phyloP scores from a whole-genome alignment of 2,329 filamentous ascomycete species.

The Trichoderma simmonsii region DNA sequence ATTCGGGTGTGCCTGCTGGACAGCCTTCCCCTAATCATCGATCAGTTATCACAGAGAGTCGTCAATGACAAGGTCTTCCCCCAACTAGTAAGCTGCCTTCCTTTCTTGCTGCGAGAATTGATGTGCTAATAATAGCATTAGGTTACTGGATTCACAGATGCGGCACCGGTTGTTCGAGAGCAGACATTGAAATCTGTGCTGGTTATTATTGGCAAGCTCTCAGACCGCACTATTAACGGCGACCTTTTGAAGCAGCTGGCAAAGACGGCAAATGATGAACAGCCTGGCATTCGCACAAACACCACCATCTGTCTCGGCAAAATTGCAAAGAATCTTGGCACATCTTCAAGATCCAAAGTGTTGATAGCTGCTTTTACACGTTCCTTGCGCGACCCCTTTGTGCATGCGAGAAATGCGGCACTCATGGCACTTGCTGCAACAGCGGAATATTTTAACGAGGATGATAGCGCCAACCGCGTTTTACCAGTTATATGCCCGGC shows the following conservation, averaged over 20 bases:
- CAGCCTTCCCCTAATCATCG: constrained; percentile 86
- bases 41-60: constrained; percentile 78
- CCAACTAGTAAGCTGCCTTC: constrained; percentile 62
- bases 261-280: constrained; percentile 95
- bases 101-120: not conserved
- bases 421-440: constrained; percentile 84
- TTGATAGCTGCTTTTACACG: constrained; percentile 88
- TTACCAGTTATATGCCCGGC: constrained; percentile 80
- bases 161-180: constrained; percentile 87
- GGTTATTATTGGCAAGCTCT: constrained; percentile 81
- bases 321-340: constrained; percentile 84
- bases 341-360: constrained; percentile 79
- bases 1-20: constrained; percentile 89
- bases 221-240: constrained; percentile 88
- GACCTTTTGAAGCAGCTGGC: constrained; percentile 87
- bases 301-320: constrained; percentile 97
- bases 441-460: constrained; percentile 79
- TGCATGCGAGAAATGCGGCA: constrained; percentile 87
- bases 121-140: constrained; percentile 36
- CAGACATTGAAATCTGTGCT: constrained; percentile 95
- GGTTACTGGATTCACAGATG: constrained; percentile 92
- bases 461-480: constrained; percentile 82
- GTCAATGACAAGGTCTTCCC: constrained; percentile 98
- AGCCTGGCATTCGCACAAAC: constrained; percentile 94
- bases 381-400: constrained; percentile 86